A percentile compares a stretch with the other conserved stretches of the same genome.
These are phyloP conservation scores for Halophytophthora batemanensis DNA, from an alignment of 352 stramenopile species.

Conservation along the genomic window DNA sequence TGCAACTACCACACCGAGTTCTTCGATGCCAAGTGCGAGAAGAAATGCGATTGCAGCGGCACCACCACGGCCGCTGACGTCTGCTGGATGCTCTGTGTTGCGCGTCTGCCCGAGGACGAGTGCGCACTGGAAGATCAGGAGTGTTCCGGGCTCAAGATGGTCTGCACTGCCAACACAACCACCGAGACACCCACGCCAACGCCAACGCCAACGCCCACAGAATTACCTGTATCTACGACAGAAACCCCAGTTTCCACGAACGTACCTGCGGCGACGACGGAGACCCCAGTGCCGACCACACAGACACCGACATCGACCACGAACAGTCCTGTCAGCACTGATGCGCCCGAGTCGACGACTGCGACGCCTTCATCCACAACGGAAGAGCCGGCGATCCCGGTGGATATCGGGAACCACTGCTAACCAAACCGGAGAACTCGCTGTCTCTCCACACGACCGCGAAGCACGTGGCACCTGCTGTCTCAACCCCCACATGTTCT, in stretches of 20 bases:
- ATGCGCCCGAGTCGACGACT: background rate
- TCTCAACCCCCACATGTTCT: too few relatives aligned
- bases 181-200: constrained; percentile 9
- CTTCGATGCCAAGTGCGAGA: constrained; percentile 34
- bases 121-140: constrained; percentile 33
- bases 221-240: background rate
- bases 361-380: constrained; percentile 5
- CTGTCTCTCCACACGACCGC: too few relatives aligned
- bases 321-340: background rate
- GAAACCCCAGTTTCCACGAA: background rate
- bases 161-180: constrained; percentile 17
- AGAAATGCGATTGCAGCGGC: constrained; percentile 37
- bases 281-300: constrained; percentile 1
- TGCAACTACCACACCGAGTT: constrained; percentile 41
- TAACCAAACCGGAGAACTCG: background rate
- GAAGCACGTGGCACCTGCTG: too few relatives aligned
- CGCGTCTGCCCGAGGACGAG: constrained; percentile 13
- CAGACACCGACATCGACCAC: background rate
- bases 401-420: constrained; percentile 6
- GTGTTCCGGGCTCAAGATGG: constrained; percentile 33
- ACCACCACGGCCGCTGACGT: constrained; percentile 27
- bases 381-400: constrained; percentile 13
- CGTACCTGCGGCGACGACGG: too few relatives aligned
- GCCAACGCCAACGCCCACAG: background rate
- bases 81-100: constrained; percentile 63